Evolutionary conservation across 352 stramenopile species (phyloP), one percentile per base, ranked within the genome.

Genomic region (Stramenopiles sp.): DNA sequence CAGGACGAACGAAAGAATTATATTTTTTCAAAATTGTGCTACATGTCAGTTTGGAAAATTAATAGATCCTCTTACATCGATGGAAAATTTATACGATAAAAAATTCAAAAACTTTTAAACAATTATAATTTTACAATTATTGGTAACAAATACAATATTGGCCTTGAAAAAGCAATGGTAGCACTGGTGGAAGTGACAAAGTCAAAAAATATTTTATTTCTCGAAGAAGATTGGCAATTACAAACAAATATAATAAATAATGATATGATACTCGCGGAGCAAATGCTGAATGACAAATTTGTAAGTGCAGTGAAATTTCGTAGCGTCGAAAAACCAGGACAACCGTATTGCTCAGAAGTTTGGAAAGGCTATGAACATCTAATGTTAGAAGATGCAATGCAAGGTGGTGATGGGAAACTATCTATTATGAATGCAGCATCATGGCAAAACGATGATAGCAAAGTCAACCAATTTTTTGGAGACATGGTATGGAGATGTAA

Each of bases 401-500:
- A 20, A 20, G 53, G 53, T 23, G 27, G 20, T 27, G 53, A 69
- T 27, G 53, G 53, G 53, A 20, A 69, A 69, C 53, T 69, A 27
- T 23, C 20, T 69, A 27, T 69, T 27, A 23, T 69, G 53, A 69
- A 69, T 69, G 53, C 53, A 69, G 53, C 53, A 23, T 20, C 53
- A 27, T 69, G 53, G 53, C 53, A 69, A 69, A 27, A 69, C 20
- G 27, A 69, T 27, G 53, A 69, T 69, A 27, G 27, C 20, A 23
- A 23, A 27, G 53, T 69, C 20, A 69, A 69, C 20, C 20, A 20
- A 69, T 69, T 33, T 13, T 76, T 76, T 13, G 65, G 13, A 7
- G 65, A 76, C 30, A 76, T 33, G 30, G 65, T 76, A 33, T 76
- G 65, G 65, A 31, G 65, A 76, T 76, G 65, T 20, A 4, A 76